Conservation (phyloP, 768 basidiomycete genomes). For the Fomitopsis serialis region DNA sequence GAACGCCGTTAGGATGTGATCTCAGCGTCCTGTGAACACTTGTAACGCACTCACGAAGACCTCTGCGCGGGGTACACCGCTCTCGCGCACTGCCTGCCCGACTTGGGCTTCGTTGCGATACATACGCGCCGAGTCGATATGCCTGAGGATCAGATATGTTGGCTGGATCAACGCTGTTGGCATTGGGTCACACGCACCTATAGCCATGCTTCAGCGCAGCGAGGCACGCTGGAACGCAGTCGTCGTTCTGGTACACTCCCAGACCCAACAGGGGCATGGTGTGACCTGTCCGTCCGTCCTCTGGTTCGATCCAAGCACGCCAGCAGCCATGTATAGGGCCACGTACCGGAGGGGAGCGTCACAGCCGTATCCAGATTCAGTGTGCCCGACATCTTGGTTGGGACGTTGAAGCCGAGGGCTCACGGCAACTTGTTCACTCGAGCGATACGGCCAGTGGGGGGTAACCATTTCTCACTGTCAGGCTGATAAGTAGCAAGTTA, state of each 20-base stretch:
- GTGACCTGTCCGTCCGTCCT: slow-evolving; percentile 43
- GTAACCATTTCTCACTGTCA: too few relatives aligned
- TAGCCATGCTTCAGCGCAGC: slow-evolving; percentile 62
- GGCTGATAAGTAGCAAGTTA: too few relatives aligned
- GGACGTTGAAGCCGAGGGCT: too few relatives aligned
- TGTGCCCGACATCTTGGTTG: too few relatives aligned
- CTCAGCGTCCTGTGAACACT: background rate
- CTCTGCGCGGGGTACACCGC: slow-evolving; percentile 68
- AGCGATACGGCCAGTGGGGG: too few relatives aligned
- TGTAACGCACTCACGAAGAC: slow-evolving; percentile 58
- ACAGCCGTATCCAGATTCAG: too few relatives aligned
- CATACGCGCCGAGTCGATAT: slow-evolving; percentile 46
- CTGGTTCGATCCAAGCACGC: too few relatives aligned
- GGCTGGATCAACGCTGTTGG: background rate
- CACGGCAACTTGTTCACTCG: too few relatives aligned
- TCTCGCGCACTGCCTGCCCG: slow-evolving; percentile 67
- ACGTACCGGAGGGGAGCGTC: too few relatives aligned
- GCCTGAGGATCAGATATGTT: slow-evolving; percentile 28
- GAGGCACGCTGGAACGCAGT: slow-evolving; percentile 45
- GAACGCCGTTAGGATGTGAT: background rate
- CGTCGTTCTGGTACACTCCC: slow-evolving; percentile 65
- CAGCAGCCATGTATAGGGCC: too few relatives aligned
- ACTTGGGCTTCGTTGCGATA: slow-evolving; percentile 77
- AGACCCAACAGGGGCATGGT: slow-evolving; percentile 67
- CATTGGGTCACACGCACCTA: slow-evolving; percentile 29